Evolutionary conservation across 1,284 basidiomycete species (phyloP), one percentile per base, ranked within the genome.

Genomic region (Ustilago crameri): DNA sequence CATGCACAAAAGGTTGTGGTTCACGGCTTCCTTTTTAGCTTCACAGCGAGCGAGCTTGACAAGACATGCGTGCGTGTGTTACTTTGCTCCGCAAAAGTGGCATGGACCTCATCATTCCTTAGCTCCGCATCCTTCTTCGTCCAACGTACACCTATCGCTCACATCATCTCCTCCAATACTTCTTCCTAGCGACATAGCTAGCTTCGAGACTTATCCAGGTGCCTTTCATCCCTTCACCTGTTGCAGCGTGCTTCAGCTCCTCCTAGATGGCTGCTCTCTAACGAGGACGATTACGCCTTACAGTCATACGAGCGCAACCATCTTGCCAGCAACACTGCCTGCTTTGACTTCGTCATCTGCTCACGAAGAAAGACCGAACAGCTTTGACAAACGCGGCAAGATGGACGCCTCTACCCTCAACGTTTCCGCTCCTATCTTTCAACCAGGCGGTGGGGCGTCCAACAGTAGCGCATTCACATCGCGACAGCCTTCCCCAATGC

Each of bases 381-480:
- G 35, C 35, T 37, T 14, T n/a, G n/a, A 17, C 35, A n/a, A 37
- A 14, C 5, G 5, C 9, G 18, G 22, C 47, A 57, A 47, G 9
- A 70, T 70, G 67, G 61, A 71, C 15, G 50, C 37, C 7, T 50
- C 43, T 9, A 57, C 54, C 3, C 68, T 71, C 58, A 71, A 71
- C 32, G 68, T 71, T 12, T 45, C 68, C 3, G 68, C 68, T 3
- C 68, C 68, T 9, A 54, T 55, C 9, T 71, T 71, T 40, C 52
- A 57, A 34, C 68, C 68, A 14, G 50, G 45, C 5, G 49, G 44
- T 18, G 22, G 12, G 9, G 12, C 12, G n/a, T 20, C 34, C 12
- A 26, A 15, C 27, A 44, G 14, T 41, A 51, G 9, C 12, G n/a
- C 18, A 24, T 48, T 42, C 1, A n/a, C 49, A n/a, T 23, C 49